These are phyloP conservation scores for Spirogloea muscicola DNA, from an alignment of 139 green algal genomes.

Conservation along the genomic window DNA sequence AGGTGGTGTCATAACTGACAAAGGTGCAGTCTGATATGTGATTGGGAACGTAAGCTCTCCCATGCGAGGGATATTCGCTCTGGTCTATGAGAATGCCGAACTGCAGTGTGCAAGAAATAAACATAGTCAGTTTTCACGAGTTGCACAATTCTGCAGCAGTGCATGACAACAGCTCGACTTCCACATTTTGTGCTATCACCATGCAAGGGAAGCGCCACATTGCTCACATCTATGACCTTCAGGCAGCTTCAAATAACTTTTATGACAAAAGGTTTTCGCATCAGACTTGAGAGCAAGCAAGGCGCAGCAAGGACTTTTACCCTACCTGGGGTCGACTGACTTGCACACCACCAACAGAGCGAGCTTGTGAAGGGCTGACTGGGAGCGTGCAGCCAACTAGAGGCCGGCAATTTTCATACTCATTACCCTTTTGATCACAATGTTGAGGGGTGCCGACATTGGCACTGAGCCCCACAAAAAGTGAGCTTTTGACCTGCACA, in stretches of 20 bases:
- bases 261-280: too few species aligned
- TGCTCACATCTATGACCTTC: too few species aligned
- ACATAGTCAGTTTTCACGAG: too few species aligned
- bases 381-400: neutral
- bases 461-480: constrained; percentile 15
- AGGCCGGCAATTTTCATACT: constrained; percentile 12
- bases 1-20: constrained; percentile 6
- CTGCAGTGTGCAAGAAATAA: too few species aligned
- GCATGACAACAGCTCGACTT: too few species aligned
- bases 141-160: too few species aligned
- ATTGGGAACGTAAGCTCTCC: neutral
- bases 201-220: too few species aligned
- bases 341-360: neutral
- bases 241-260: too few species aligned
- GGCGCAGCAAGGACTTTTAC: too few species aligned
- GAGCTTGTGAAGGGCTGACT: neutral
- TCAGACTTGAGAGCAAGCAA: too few species aligned
- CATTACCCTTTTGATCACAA: constrained; percentile 13
- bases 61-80: neutral
- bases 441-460: constrained; percentile 24
- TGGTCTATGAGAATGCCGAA: constrained; percentile 38
- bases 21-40: constrained; percentile 19
- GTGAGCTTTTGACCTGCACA: constrained; percentile 15
- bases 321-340: neutral
- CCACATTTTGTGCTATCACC: too few species aligned